Conservation (phyloP, 2,329 filamentous ascomycete genomes). For the Sporothrix pseudoabietina region DNA sequence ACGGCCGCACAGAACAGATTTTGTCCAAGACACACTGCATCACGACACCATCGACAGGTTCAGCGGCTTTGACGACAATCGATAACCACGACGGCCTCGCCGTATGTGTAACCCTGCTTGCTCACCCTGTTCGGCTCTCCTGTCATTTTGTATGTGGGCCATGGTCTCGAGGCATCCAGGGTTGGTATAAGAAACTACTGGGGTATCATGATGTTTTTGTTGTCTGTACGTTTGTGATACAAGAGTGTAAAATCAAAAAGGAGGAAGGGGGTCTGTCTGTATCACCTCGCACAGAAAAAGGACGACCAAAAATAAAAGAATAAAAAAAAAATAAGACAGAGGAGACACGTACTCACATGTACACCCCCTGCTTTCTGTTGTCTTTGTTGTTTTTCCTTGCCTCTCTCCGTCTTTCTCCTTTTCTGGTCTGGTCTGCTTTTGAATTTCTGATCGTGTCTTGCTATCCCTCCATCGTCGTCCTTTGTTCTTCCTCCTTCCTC, state of each 20-base stretch:
- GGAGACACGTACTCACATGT: background rate
- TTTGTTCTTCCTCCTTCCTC: background rate
- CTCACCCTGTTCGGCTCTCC: background rate
- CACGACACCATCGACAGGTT: background rate
- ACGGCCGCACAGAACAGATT: background rate
- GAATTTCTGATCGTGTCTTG: background rate
- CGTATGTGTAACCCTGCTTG: background rate
- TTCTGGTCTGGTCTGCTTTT: background rate
- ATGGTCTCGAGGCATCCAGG: background rate
- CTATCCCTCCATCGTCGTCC: background rate
- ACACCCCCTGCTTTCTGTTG: background rate
- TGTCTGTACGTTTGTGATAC: background rate
- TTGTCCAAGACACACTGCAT: background rate
- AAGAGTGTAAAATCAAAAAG: background rate
- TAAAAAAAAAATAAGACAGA: background rate
- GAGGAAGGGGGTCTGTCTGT: background rate
- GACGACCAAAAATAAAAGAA: too few relatives aligned
- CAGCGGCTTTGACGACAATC: background rate
- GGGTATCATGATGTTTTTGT: conserved; percentile 15
- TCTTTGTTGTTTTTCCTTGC: background rate
- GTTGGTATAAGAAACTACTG: background rate
- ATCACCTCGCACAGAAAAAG: background rate
- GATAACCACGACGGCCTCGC: background rate
- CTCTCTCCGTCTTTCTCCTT: background rate
- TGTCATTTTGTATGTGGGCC: background rate